phyloP scores from a whole-genome alignment of 345 rosid species.

The Salix brachista region DNA sequence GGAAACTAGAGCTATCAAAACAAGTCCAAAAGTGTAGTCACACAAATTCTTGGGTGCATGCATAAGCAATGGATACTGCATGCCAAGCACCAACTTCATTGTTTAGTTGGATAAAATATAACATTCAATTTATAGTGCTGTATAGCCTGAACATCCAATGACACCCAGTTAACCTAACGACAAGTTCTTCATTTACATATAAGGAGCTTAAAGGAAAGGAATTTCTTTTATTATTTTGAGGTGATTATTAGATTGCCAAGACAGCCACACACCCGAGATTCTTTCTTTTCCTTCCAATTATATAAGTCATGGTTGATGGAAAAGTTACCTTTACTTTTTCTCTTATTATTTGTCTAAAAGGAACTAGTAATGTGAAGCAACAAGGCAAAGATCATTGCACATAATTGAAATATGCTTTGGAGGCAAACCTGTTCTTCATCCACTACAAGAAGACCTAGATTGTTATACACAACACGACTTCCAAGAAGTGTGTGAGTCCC shows the following conservation, averaged over 20 bases:
- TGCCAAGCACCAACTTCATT: background rate
- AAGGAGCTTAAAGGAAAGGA: background rate
- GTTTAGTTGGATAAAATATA: background rate
- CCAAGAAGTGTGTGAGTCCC: conserved; percentile 99
- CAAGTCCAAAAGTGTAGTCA: background rate
- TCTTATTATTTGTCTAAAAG: background rate
- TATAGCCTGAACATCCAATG: background rate
- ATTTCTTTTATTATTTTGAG: background rate
- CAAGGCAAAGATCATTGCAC: conserved; percentile 4
- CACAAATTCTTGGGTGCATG: background rate
- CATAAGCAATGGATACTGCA: background rate
- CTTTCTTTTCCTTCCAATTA: background rate
- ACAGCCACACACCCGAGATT: background rate
- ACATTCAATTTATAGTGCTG: background rate
- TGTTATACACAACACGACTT: conserved; percentile 79
- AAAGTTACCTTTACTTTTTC: background rate
- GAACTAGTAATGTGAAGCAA: background rate
- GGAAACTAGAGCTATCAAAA: background rate
- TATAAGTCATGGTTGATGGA: background rate
- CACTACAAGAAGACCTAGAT: conserved; percentile 92
- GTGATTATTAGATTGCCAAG: background rate
- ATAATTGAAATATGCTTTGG: conserved; percentile 9
- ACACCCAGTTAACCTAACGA: background rate
- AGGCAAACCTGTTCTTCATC: conserved; percentile 93
- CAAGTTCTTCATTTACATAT: background rate